Conservation (phyloP, 1,284 basidiomycete genomes). For the Apiotrichum veenhuisii region DNA sequence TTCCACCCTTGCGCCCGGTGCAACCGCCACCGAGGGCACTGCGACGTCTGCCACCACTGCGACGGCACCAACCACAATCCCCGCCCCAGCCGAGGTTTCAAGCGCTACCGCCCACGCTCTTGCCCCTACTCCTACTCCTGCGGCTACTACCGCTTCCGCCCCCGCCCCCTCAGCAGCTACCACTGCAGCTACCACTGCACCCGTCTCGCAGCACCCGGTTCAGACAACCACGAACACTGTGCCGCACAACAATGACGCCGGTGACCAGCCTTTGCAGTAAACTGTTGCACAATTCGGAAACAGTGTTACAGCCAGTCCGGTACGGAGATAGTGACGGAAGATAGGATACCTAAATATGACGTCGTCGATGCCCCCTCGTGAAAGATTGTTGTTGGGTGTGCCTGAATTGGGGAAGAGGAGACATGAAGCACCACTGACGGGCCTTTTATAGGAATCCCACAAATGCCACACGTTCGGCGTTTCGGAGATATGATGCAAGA, state of each 20-base stretch:
- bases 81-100: too few relatives aligned
- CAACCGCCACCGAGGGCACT: not conserved
- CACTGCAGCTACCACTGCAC: not conserved
- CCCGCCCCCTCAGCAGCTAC: not conserved
- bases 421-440: too few relatives aligned
- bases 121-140: constrained; percentile 2
- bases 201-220: constrained; percentile 19
- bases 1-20: not conserved
- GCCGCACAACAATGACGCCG: constrained; percentile 23
- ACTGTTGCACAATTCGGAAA: too few relatives aligned
- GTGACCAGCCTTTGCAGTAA: not conserved
- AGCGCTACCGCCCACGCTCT: too few relatives aligned
- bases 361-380: too few relatives aligned
- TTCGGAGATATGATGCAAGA: not conserved
- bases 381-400: too few relatives aligned
- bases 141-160: constrained; percentile 1
- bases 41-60: not conserved
- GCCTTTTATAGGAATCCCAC: too few relatives aligned
- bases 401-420: too few relatives aligned
- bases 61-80: not conserved
- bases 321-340: too few relatives aligned
- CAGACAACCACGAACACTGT: constrained; percentile 44
- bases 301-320: too few relatives aligned
- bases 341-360: too few relatives aligned
- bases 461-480: not conserved